Evolutionary conservation across 495 filamentous ascomycete genomes (phyloP), one percentile per base, ranked within the genome.

Genomic region (Daldinia bambusicola): DNA sequence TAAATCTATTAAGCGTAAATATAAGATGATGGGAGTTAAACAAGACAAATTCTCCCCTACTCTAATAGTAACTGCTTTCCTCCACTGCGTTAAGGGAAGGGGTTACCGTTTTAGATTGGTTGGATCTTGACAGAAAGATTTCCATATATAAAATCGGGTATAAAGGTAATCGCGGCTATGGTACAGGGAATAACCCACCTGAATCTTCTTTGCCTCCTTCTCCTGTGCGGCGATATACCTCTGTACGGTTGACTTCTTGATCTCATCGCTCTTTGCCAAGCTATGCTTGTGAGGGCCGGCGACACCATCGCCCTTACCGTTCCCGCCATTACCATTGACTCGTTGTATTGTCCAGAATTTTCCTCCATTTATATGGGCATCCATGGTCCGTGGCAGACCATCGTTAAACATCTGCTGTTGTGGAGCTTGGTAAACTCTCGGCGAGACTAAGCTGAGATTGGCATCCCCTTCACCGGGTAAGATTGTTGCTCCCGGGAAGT

Each of bases 221-320:
- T 89, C 88, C 61, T 86, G 84, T 77, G 89, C 90, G 55, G 91
- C 75, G 45, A 91, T 74, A 75, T 83, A 85, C 67, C 93, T 85
- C 71, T 90, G 85, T 4, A 95, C 88, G 73, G 89, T 93, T 69
- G 92, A 93, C 80, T 93, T 94, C 81, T 96, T 96, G 30, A 95
- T 90, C 53, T 88, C 87, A 77, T 97, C 93, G 69, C 92, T 94
- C 68, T 92, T 91, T 59, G 88, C 88, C 31, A 97, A 79, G 0
- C 86, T 87, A 79, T 97, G 93, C 63, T 89, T 89, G 79, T 97
- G 93, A 80, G 87, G 75, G 82, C 89, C 78, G 8, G 80, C 76
- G 38, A 91, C 86, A 6, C 88, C 89, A 70, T 90, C 87, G 52
- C 86, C 87, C 74, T 91, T 92, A 22, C 91, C 91, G 76, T 91